Evolutionary conservation across 768 basidiomycete genomes (phyloP), one percentile per base, ranked within the genome.

Genomic region (Lentinula edodes): DNA sequence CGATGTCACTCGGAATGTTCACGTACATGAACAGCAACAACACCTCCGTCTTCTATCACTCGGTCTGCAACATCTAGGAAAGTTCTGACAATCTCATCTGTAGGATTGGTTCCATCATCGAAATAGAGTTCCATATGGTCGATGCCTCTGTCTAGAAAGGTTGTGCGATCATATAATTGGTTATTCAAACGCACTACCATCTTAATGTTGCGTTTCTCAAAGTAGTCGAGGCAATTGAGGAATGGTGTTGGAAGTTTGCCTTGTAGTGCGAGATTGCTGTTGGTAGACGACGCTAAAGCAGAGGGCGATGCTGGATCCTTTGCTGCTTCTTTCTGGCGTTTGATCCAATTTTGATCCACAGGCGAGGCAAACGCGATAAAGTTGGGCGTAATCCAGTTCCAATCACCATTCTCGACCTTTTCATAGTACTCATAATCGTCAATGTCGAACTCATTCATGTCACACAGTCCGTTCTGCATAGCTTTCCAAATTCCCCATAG

Each of bases 101-200:
- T 90, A 5, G 96, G 96, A 73, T 98, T 98, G 23, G 95, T 97
- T 20, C 97, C 97, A 71, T 99, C 97, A 73, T 98, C 95, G 66
- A 97, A 98, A 74, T 96, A 98, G 64, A 98, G 82, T 66, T 96
- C 94, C 75, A 89, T 80, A 70, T 97, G 93, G 66, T 88, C 87
- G 69, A 96, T 90, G 10, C 93, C 93, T 52, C 84, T 86, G 67
- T 92, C 90, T 67, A 87, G 71, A 75, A 97, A 98, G 10, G 89
- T 81, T 58, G 80, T 75, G 61, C 84, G 81, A 72, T 96, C 94
- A 73, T 95, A 99, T 18, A 98, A 80, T 66, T 93, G 84, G 62
- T 95, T 95, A 72, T 99, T 99, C 35, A 98, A 75, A 61, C 97
- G 90, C 61, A 99, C 88, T 51, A 99, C 95, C 28, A 96, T 80